Conservation (phyloP, 2,329 filamentous ascomycete species). For the Talaromyces sp. region DNA sequence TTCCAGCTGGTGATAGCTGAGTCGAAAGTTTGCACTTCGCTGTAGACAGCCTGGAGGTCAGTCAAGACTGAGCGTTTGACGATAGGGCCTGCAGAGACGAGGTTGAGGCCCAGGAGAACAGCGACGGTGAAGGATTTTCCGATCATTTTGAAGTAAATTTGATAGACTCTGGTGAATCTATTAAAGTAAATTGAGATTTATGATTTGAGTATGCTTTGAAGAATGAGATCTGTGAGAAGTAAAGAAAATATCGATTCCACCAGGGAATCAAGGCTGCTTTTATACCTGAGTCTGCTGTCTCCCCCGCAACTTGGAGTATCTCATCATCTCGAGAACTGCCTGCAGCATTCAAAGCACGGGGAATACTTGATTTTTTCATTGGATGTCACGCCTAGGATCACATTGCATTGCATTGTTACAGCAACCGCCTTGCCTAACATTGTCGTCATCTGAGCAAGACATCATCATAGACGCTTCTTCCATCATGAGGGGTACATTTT, state of each 20-base stretch:
- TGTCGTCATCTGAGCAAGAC: background rate
- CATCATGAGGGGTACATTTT: constrained; percentile 11
- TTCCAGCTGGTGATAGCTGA: constrained; percentile 8
- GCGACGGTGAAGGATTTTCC: background rate
- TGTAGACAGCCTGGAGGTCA: constrained; percentile 11
- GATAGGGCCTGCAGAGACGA: constrained; percentile 13
- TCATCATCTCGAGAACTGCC: background rate
- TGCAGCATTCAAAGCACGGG: background rate
- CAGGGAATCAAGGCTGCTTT: background rate
- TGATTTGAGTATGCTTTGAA: background rate
- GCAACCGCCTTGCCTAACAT: background rate
- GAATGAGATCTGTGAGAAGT: background rate
- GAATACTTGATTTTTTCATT: background rate
- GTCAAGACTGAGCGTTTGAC: constrained; percentile 15
- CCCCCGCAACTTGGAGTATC: background rate
- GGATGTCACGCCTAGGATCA: background rate
- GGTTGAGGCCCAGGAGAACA: constrained; percentile 10
- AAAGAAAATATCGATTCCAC: background rate
- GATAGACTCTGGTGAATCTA: background rate
- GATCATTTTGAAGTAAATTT: constrained; percentile 5
- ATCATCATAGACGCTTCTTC: background rate
- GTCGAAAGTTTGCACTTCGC: background rate
- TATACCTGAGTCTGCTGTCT: constrained; percentile 6
- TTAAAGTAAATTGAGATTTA: background rate
- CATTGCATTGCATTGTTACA: constrained; percentile 9